Percentiles rank a stretch among this genome's conserved stretches.
Evolutionary conservation across 306 rosid species (phyloP).

Genomic region (Trifolium fragiferum): DNA sequence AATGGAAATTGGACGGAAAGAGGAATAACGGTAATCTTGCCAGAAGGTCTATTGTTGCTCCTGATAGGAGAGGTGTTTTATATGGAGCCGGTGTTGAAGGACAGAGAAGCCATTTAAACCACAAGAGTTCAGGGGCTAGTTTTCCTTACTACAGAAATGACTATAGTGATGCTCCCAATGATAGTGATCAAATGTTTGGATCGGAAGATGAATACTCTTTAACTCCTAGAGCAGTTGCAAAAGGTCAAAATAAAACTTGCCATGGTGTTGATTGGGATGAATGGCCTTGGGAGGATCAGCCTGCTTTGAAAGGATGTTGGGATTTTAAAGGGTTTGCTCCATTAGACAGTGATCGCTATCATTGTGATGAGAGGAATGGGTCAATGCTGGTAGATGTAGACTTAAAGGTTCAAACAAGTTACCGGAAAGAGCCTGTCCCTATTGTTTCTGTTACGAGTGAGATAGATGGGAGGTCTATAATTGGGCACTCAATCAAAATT

Average conservation of each 20-base stretch:
- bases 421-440: slow-evolving; percentile 86
- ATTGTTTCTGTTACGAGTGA: slow-evolving; percentile 89
- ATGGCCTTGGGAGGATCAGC: slow-evolving; percentile 70
- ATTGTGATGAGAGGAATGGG: slow-evolving; percentile 60
- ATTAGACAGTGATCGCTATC: slow-evolving; percentile 49
- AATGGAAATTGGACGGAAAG: slow-evolving; percentile 94
- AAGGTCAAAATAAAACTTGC: slow-evolving; percentile 48
- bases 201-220: slow-evolving; percentile 63
- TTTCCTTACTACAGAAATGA: slow-evolving; percentile 44
- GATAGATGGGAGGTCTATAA: slow-evolving; percentile 84
- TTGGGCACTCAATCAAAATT: slow-evolving; percentile 91
- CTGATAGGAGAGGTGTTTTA: slow-evolving; percentile 50
- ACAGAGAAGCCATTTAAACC: slow-evolving; percentile 48
- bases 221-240: slow-evolving; percentile 54
- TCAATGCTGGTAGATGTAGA: slow-evolving; percentile 76
- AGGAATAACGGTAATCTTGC: slow-evolving; percentile 78
- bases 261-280: slow-evolving; percentile 71
- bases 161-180: slow-evolving; percentile 53
- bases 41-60: slow-evolving; percentile 58
- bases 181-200: slow-evolving; percentile 55
- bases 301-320: slow-evolving; percentile 67
- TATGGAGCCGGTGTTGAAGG: slow-evolving; percentile 67
- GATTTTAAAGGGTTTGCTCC: slow-evolving; percentile 60
- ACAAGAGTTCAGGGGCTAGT: slow-evolving; percentile 41
- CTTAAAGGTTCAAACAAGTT: slow-evolving; percentile 87